phyloP scores from a whole-genome alignment of 768 basidiomycete species.

The Dictyophora rubrovolvata region DNA sequence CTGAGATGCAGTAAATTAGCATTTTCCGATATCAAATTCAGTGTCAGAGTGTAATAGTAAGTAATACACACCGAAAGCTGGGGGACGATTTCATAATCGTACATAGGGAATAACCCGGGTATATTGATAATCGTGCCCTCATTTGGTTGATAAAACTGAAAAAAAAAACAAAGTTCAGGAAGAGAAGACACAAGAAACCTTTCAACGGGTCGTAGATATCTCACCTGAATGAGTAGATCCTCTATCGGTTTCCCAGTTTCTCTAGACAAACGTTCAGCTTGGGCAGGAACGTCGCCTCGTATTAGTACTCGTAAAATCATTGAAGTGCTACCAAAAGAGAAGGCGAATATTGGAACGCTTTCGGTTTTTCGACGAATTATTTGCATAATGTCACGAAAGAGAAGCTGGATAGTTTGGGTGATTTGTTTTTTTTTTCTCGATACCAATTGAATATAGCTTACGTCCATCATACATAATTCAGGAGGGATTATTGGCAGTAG shows the following conservation, averaged over 20 bases:
- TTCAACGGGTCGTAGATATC: too few species aligned
- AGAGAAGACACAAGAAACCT: neutral
- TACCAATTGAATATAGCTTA: neutral
- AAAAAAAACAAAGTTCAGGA: neutral
- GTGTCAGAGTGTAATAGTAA: neutral
- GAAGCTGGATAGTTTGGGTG: neutral
- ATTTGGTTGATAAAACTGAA: neutral
- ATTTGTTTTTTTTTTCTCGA: neutral
- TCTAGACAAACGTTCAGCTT: neutral
- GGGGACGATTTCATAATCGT: constrained; percentile 5
- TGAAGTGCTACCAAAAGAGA: neutral
- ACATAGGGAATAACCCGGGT: constrained; percentile 4
- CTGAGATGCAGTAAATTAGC: neutral
- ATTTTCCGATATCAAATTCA: neutral
- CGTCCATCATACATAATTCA: neutral
- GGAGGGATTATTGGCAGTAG: neutral
- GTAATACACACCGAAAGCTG: constrained; percentile 2
- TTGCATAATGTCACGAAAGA: neutral
- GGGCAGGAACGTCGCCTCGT: neutral
- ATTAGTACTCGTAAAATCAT: neutral
- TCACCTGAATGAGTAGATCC: neutral
- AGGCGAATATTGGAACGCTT: neutral
- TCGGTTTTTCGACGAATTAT: neutral
- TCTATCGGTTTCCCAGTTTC: neutral
- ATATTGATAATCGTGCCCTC: neutral